Conservation (phyloP, 1,284 basidiomycete species). For the Vanrija sp. region DNA sequence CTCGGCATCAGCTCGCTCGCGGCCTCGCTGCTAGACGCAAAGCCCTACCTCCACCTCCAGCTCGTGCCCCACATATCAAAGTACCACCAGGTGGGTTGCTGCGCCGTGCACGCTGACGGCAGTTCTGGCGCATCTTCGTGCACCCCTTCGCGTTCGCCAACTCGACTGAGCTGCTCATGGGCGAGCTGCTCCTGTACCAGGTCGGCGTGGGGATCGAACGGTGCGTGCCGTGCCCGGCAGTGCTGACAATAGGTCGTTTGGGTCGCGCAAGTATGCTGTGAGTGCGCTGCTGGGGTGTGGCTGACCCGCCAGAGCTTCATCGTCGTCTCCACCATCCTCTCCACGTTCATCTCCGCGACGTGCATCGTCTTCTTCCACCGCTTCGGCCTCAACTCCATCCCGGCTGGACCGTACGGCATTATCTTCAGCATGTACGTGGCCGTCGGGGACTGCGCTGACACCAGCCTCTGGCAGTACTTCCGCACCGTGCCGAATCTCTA, state of each 20-base stretch:
- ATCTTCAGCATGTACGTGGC: conserved; percentile 47
- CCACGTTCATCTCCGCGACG: conserved; percentile 64
- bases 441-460: conserved; percentile 9
- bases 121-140: conserved; percentile 79
- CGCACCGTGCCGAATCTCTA: conserved; percentile 72
- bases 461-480: conserved; percentile 71
- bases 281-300: conserved; percentile 36
- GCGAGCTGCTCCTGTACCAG: conserved; percentile 69
- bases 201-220: conserved; percentile 71
- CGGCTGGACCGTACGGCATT: conserved; percentile 68
- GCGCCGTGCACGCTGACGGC: conserved; percentile 11
- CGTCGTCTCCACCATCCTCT: conserved; percentile 60
- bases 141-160: conserved; percentile 77
- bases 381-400: conserved; percentile 65
- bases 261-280: conserved; percentile 82
- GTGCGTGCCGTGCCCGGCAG: conserved; percentile 9
- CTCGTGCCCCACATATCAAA: conserved; percentile 46
- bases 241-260: conserved; percentile 58
- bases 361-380: conserved; percentile 61
- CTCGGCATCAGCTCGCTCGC: conserved; percentile 65
- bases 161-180: conserved; percentile 77
- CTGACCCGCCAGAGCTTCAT: conserved; percentile 62
- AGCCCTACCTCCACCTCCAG: conserved; percentile 81
- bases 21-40: conserved; percentile 73
- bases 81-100: conserved; percentile 47